These are phyloP conservation scores for Sugiyamaella xylanicola DNA, from an alignment of 1,139 yeast genomes.

Conservation along the genomic window DNA sequence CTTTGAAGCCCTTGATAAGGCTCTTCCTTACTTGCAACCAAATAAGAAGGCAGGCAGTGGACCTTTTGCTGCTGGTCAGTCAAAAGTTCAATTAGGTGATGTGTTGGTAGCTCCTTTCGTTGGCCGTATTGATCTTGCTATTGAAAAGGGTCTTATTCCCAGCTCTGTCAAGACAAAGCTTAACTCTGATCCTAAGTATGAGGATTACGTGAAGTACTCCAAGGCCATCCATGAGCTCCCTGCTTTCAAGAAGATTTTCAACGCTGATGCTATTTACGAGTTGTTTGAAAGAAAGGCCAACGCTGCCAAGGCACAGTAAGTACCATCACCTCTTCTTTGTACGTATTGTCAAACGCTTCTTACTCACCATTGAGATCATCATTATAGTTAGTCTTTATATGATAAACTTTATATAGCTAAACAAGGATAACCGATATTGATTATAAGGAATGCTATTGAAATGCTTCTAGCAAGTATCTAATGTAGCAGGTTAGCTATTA, in stretches of 20 bases:
- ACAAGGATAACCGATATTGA: too few relatives aligned
- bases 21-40: slow-evolving; percentile 20
- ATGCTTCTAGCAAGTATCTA: too few relatives aligned
- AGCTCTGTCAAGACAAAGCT: slow-evolving; percentile 16
- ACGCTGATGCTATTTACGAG: slow-evolving; percentile 4
- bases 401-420: not conserved
- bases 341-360: not conserved
- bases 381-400: not conserved
- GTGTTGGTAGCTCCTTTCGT: slow-evolving; percentile 22
- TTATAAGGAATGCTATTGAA: too few relatives aligned
- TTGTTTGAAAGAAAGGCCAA: not conserved
- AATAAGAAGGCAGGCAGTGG: slow-evolving; percentile 18
- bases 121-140: slow-evolving; percentile 20
- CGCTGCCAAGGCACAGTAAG: slow-evolving; percentile 1
- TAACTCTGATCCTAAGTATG: slow-evolving; percentile 22
- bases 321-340: not conserved
- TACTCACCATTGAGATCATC: too few relatives aligned
- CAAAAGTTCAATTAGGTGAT: slow-evolving; percentile 22
- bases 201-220: slow-evolving; percentile 19
- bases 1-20: slow-evolving; percentile 23
- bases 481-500: too few relatives aligned
- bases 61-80: slow-evolving; percentile 22
- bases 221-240: slow-evolving; percentile 20
- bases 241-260: slow-evolving; percentile 22
- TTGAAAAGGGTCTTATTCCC: slow-evolving; percentile 23